Evolutionary conservation across 176 grass and related monocot species (phyloP).

Genomic region (Alloteropsis semialata): DNA sequence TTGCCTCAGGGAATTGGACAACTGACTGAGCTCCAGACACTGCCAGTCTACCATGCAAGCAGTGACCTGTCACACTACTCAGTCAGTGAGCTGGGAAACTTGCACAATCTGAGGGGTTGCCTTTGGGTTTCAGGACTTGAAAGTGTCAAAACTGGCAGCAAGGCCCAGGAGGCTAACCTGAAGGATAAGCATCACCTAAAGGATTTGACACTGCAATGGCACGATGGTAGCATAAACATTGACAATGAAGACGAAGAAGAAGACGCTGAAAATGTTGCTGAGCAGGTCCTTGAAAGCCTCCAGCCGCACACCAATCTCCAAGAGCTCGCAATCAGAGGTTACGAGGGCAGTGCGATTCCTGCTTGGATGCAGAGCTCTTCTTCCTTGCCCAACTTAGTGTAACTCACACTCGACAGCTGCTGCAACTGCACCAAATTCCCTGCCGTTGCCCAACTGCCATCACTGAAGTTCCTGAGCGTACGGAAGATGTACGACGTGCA

Average conservation of each 20-base stretch:
- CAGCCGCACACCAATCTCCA: slow-evolving; percentile 25
- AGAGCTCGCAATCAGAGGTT: slow-evolving; percentile 26
- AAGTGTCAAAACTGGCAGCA: not conserved
- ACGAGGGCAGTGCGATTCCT: slow-evolving; percentile 32
- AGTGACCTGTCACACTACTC: not conserved
- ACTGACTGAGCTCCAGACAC: slow-evolving; percentile 24
- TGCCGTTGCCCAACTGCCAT: slow-evolving; percentile 6
- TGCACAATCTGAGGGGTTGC: not conserved
- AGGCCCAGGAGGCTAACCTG: slow-evolving; percentile 8
- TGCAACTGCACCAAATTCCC: slow-evolving; percentile 31
- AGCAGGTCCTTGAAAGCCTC: slow-evolving; percentile 21
- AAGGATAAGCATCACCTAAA: slow-evolving; percentile 12
- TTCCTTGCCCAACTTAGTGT: slow-evolving; percentile 14
- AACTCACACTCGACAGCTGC: slow-evolving; percentile 19
- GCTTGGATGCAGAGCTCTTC: slow-evolving; percentile 21
- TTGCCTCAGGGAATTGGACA: slow-evolving; percentile 27
- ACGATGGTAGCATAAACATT: not conserved
- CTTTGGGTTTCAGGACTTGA: slow-evolving; percentile 19
- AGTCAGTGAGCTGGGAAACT: slow-evolving; percentile 27
- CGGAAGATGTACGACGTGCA: not conserved
- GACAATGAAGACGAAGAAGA: not conserved
- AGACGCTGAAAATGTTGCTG: not conserved
- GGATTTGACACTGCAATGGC: slow-evolving; percentile 24
- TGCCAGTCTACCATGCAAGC: slow-evolving; percentile 25
- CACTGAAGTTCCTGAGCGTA: slow-evolving; percentile 19